These are phyloP conservation scores for Tulasnella sp. DNA, from an alignment of 768 basidiomycete species.

Conservation along the genomic window DNA sequence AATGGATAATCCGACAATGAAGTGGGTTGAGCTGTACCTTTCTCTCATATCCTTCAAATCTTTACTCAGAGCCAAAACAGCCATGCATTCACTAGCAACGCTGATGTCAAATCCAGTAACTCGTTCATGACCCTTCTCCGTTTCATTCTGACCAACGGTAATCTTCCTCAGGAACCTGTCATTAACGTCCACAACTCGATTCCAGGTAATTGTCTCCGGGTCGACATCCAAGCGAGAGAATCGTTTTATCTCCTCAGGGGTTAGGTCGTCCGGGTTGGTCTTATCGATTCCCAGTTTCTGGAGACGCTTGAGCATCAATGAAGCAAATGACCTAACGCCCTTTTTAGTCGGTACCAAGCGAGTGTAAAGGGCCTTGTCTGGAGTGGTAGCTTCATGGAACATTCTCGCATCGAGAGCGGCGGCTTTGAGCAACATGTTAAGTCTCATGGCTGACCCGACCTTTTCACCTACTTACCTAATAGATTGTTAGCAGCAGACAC, in stretches of 20 bases:
- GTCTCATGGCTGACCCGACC: no score
- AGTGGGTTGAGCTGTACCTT: conserved; percentile 26
- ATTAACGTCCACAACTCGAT: conserved; percentile 92
- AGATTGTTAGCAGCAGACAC: conserved; percentile 96
- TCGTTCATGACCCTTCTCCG: conserved; percentile 81
- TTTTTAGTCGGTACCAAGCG: conserved; percentile 89
- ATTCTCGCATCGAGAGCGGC: conserved; percentile 94
- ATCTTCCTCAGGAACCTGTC: conserved; percentile 93
- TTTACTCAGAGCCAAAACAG: conserved; percentile 84
- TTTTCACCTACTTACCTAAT: conserved; percentile 50
- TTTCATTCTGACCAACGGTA: conserved; percentile 78
- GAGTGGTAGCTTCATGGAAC: conserved; percentile 93
- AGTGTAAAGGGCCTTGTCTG: conserved; percentile 87
- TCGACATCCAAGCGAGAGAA: conserved; percentile 92
- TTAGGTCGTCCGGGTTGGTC: conserved; percentile 82
- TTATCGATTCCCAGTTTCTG: conserved; percentile 92
- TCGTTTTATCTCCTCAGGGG: conserved; percentile 76
- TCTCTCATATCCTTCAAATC: conserved; percentile 83
- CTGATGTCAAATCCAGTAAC: conserved; percentile 92
- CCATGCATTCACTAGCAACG: conserved; percentile 97
- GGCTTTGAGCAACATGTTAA: conserved; percentile 48
- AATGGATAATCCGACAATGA: neutral
- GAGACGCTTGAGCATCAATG: conserved; percentile 90
- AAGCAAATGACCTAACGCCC: conserved; percentile 86
- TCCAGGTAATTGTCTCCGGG: conserved; percentile 87